A percentile compares a stretch with the other conserved stretches of the same genome.
Conservation (phyloP, 2,329 filamentous ascomycete genomes). For the Neophaeococcomyces mojaviensis region DNA sequence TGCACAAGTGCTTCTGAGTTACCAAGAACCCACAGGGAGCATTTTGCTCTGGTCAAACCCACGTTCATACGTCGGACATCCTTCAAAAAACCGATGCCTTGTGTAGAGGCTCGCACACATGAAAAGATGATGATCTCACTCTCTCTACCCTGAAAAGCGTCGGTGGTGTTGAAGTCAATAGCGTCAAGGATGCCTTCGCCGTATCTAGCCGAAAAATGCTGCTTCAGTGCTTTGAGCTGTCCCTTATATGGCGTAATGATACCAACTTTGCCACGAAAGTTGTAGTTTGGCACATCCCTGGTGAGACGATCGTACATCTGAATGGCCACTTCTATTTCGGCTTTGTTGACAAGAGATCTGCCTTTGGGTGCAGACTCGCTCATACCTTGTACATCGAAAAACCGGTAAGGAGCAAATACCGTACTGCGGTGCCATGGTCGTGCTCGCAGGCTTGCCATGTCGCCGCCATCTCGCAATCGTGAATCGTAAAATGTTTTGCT, state of each 20-base stretch:
- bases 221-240: constrained; percentile 72
- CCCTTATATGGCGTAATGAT: constrained; percentile 98
- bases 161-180: constrained; percentile 97
- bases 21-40: constrained; percentile 90
- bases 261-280: constrained; percentile 78
- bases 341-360: constrained; percentile 81
- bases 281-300: constrained; percentile 59
- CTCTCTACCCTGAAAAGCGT: constrained; percentile 94
- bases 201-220: constrained; percentile 63
- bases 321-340: constrained; percentile 80
- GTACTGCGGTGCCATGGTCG: constrained; percentile 79
- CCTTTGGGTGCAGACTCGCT: constrained; percentile 75
- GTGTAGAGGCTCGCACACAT: constrained; percentile 87
- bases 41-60: constrained; percentile 91
- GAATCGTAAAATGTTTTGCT: constrained; percentile 89
- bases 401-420: constrained; percentile 84
- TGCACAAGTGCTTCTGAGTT: constrained; percentile 80
- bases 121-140: constrained; percentile 99
- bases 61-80: constrained; percentile 99
- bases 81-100: constrained; percentile 93
- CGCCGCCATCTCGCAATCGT: constrained; percentile 71
- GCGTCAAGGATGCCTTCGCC: constrained; percentile 66
- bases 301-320: constrained; percentile 73
- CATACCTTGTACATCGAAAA: constrained; percentile 90
- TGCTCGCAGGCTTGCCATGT: constrained; percentile 68